Evolutionary conservation across 2,329 filamentous ascomycete genomes (phyloP), one percentile per base, ranked within the genome.

Genomic region (Mycosphaerelloides madeirae): DNA sequence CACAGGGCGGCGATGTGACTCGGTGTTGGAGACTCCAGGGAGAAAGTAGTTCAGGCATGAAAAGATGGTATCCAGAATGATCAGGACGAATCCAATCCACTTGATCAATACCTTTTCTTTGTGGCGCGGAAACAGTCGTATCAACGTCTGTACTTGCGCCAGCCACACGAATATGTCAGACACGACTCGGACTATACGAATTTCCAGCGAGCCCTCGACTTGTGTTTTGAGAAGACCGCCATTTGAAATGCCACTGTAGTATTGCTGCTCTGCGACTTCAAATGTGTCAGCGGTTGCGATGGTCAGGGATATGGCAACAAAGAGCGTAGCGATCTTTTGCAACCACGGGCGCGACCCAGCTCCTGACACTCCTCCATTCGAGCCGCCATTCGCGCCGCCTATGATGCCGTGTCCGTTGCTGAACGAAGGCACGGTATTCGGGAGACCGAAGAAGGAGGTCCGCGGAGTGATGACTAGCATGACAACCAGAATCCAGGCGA

Each of bases 61-160:
- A 66, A 98, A 98, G 9, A 90, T 81, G 33, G 91, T 83, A 63
- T 97, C 91, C 48, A 96, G 77, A 0, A 88, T 80, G 60, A 98
- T 96, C 45, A 98, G 78, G 3, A 85, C 89, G 63, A 97, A 96
- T 1, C 91, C 93, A 13, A 91, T 88, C 91, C 91, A 98, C 70
- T 97, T 97, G 70, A 98, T 98, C 55, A 97, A 87, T 41, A 97
- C 83, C 69, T 97, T 97, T 69, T 98, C 93, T 61, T 94, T 87
- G 62, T 97, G 91, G 28, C 93, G 87, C 6, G 93, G 93, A 57
- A 98, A 98, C 1, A 98, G 75, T 41, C 93, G 85, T 57, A 97
- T 97, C 46, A 98, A 70, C 0, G 93, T 98, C 70, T 98, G 93
- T 1, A 95, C 91, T 68, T 98, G 93, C 1, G 93, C 93, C 31